A percentile compares a stretch with the other conserved stretches of the same genome.
Conservation (phyloP, 139 green algal genomes). For the Ettlia oleoabundans region DNA sequence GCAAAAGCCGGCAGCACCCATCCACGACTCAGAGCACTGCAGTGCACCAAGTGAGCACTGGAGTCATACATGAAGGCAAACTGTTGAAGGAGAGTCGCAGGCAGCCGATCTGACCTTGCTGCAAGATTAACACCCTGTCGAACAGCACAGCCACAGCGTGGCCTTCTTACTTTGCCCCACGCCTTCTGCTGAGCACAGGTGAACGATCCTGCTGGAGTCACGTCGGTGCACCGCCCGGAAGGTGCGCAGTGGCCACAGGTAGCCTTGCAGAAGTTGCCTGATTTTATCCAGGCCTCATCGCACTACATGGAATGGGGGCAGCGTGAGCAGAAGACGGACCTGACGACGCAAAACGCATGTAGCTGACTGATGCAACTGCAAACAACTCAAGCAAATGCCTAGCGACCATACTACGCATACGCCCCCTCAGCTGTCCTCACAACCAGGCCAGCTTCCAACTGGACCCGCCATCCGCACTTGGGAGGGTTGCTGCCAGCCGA, state of each 20-base stretch:
- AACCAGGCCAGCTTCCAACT: too few relatives aligned
- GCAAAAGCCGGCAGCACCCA: conserved; percentile 35
- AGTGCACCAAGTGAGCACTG: neutral
- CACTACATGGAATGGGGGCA: neutral
- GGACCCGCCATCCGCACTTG: too few relatives aligned
- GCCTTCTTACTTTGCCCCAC: conserved; percentile 39
- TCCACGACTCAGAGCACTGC: conserved; percentile 33
- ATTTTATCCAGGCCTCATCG: neutral
- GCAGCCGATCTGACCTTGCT: neutral
- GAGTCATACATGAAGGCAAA: neutral
- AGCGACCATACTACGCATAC: too few relatives aligned
- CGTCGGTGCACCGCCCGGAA: conserved; percentile 21
- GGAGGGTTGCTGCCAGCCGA: too few relatives aligned
- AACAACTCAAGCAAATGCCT: too few relatives aligned
- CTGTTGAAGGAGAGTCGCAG: too few relatives aligned
- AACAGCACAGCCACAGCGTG: too few relatives aligned
- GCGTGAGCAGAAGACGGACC: too few relatives aligned
- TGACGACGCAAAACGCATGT: too few relatives aligned
- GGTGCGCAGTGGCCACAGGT: conserved; percentile 25
- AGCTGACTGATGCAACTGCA: too few relatives aligned
- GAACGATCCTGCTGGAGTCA: neutral
- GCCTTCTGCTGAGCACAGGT: conserved; percentile 49
- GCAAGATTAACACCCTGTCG: neutral
- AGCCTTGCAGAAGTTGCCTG: neutral
- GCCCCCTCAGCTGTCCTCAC: too few relatives aligned